phyloP scores from a whole-genome alignment of 495 filamentous ascomycete species.

The Xylaria palmicola region DNA sequence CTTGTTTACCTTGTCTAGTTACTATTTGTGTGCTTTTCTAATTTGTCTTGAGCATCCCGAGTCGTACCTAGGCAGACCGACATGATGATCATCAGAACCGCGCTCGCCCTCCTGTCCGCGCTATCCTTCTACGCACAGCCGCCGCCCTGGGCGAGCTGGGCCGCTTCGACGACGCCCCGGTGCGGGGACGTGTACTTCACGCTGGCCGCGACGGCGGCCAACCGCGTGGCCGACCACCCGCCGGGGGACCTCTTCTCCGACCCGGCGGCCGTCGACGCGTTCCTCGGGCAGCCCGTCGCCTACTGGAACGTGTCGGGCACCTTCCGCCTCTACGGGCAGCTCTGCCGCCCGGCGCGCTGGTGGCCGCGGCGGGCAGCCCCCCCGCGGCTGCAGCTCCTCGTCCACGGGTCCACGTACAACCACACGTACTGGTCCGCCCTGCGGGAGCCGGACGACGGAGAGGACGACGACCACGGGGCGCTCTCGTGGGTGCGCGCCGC shows the following conservation, averaged over 20 bases:
- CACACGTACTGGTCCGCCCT: conserved; percentile 17
- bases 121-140: too few species aligned
- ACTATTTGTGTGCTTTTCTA: neutral
- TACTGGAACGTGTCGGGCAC: neutral
- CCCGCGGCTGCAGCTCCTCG: conserved; percentile 21
- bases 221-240: neutral
- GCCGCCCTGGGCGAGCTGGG: neutral
- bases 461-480: conserved; percentile 5
- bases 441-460: neutral
- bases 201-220: neutral
- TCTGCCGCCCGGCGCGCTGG: neutral
- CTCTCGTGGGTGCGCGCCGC: conserved; percentile 12
- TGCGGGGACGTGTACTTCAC: neutral
- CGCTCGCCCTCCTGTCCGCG: neutral
- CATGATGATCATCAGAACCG: neutral
- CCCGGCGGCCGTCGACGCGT: neutral
- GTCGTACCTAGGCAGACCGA: neutral
- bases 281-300: neutral
- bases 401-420: conserved; percentile 28
- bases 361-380: too few species aligned
- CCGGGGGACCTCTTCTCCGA: neutral
- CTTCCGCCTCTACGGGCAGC: neutral
- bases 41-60: neutral
- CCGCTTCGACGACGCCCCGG: neutral
- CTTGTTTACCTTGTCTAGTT: too few species aligned